These are phyloP conservation scores for Entophlyctis luteolus DNA, from an alignment of 192 early-diverging fungal species.

Conservation along the genomic window DNA sequence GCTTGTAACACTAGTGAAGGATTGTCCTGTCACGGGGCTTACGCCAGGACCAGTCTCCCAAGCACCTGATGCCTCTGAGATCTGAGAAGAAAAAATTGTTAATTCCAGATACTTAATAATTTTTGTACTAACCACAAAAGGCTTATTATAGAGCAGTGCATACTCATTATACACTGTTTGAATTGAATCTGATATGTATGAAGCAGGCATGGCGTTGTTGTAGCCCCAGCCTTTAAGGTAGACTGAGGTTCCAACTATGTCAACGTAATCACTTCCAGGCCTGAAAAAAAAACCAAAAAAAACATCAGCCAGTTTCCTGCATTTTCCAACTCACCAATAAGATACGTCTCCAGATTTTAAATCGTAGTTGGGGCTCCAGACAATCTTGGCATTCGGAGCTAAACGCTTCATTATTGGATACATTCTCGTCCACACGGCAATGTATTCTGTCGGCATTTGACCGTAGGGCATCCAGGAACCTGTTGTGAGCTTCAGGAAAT, in stretches of 20 bases:
- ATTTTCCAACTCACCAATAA: not conserved
- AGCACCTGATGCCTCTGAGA: constrained; percentile 16
- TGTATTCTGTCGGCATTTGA: not conserved
- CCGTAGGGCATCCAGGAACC: constrained; percentile 27
- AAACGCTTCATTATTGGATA: not conserved
- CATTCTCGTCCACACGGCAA: constrained; percentile 15
- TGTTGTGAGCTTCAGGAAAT: too few relatives aligned
- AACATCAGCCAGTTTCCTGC: too few relatives aligned
- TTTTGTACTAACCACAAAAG: constrained; percentile 4
- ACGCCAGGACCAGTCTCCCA: constrained; percentile 15
- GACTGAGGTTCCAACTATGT: constrained; percentile 7
- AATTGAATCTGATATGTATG: not conserved
- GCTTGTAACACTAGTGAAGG: not conserved
- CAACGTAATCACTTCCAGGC: constrained; percentile 17
- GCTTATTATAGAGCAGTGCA: constrained; percentile 5
- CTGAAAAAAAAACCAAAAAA: not conserved
- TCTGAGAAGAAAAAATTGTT: constrained; percentile 11
- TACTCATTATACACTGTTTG: not conserved
- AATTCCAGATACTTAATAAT: too few relatives aligned
- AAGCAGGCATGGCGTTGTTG: not conserved
- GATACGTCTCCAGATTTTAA: not conserved
- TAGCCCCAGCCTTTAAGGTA: constrained; percentile 20
- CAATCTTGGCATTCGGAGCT: constrained; percentile 2
- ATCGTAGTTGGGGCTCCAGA: constrained; percentile 21
- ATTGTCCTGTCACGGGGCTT: not conserved